Evolutionary conservation across 2,329 filamentous ascomycete species (phyloP).

Genomic region (Pezicula rhizophila): DNA sequence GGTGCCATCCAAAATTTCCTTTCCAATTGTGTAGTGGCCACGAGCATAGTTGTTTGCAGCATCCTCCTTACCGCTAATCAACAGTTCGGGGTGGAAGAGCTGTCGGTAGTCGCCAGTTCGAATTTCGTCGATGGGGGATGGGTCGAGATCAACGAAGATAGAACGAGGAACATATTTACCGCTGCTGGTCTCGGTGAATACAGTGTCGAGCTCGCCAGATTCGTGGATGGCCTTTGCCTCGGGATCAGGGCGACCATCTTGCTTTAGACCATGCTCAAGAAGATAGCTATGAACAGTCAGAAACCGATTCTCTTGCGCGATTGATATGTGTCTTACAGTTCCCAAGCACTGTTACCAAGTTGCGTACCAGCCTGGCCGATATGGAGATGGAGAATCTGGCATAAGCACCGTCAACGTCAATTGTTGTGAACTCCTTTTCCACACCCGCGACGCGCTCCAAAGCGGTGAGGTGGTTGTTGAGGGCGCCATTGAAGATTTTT

Average conservation of each 20-base stretch:
- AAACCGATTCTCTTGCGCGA: constrained; percentile 3
- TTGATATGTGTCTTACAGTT: constrained; percentile 46
- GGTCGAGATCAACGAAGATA: constrained; percentile 62
- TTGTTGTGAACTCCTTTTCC: background rate
- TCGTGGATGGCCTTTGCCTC: constrained; percentile 46
- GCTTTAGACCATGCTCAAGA: constrained; percentile 57
- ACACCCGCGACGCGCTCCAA: background rate
- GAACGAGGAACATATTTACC: constrained; percentile 65
- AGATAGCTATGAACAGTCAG: constrained; percentile 44
- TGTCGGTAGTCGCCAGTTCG: constrained; percentile 56
- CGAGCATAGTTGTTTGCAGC: constrained; percentile 66
- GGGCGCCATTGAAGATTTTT: too few relatives aligned
- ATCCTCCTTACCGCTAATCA: constrained; percentile 65
- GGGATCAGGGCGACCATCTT: constrained; percentile 52
- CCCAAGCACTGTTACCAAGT: constrained; percentile 64
- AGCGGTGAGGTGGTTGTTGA: background rate
- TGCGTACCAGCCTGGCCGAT: constrained; percentile 64
- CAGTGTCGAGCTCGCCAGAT: constrained; percentile 56
- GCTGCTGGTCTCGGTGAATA: constrained; percentile 58
- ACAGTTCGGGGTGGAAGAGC: constrained; percentile 59
- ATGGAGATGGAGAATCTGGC: constrained; percentile 59
- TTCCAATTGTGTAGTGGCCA: constrained; percentile 64
- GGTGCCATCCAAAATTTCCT: constrained; percentile 58
- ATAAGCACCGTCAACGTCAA: too few relatives aligned
- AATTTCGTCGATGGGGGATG: constrained; percentile 63